Evolutionary conservation across 495 filamentous ascomycete species (phyloP), one percentile per base, ranked within the genome.

Genomic region (Penicillium crystallinum): DNA sequence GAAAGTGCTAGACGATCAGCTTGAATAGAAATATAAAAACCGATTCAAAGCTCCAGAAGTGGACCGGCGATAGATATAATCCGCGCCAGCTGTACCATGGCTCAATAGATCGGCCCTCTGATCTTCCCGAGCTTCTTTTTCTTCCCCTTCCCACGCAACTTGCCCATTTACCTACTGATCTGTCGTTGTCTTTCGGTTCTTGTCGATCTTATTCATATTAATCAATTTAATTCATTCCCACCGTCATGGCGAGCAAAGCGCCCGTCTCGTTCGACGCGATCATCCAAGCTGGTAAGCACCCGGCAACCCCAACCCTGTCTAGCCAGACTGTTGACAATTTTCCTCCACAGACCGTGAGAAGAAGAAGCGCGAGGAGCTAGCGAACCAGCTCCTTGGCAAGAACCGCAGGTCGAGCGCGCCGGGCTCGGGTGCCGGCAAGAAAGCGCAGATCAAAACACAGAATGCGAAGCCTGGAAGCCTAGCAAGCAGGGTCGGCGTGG

Each of bases 401-500:
- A 78, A 81, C 48, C 77, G 87, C 53, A 77, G 81, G 53, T 59
- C 77, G 0, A 86, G 78, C 65, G 78, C 82, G 9, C 77, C 82
- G 6, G 71, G 75, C 12, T 64, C 70, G n/a, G 59, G 68, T 43
- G 12, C 37, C 29, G 21, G 21, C 34, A 50, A 34, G 12, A 50
- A 41, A 42, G 27, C 17, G 30, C 68, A 64, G 34, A 68, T 73
- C 54, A 81, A 78, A 52, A 49, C 67, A 29, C 69, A 70, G 46
- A 58, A 58, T 43, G 76, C 79, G 42, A 77, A 81, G 47, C 64
- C 69, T 5, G 67, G 63, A 11, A 82, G 76, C 46, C 76, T 93
- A 31, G 86, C 89, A 51, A 90, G 87, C 62, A 78, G 89, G 65
- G 82, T 85, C n/a, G 86, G 84, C 39, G 75, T 88, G 19, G 77